Percentiles rank a stretch among this genome's conserved stretches.
phyloP scores from a whole-genome alignment of 257 asterid genomes.

The Ophiorrhiza pumila region DNA sequence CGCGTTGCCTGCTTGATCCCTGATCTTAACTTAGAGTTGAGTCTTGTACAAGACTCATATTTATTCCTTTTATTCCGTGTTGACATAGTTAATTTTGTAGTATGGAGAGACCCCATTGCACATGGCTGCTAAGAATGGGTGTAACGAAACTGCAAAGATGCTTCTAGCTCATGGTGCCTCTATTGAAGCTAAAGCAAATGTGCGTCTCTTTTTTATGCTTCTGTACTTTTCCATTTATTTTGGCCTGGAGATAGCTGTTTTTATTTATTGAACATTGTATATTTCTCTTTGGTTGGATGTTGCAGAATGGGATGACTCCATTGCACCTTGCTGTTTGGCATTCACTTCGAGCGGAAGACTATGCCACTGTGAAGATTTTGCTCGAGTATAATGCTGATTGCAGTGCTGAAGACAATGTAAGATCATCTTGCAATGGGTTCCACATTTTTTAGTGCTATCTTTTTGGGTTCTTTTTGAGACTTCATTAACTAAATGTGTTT shows the following conservation, averaged over 20 bases:
- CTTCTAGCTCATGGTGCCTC: constrained; percentile 85
- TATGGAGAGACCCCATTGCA: constrained; percentile 98
- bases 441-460: constrained; percentile 12
- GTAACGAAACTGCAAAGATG: constrained; percentile 75
- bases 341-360: constrained; percentile 74
- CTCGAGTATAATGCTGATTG: constrained; percentile 78
- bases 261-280: background rate
- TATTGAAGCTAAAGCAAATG: constrained; percentile 94
- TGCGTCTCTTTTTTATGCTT: constrained; percentile 29
- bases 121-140: constrained; percentile 99
- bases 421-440: constrained; percentile 10
- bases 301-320: constrained; percentile 97
- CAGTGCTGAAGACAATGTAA: constrained; percentile 88
- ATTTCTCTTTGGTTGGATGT: background rate
- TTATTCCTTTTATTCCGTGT: constrained; percentile 17
- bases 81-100: constrained; percentile 34
- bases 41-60: background rate
- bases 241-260: background rate
- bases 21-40: background rate
- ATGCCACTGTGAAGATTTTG: constrained; percentile 75
- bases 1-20: background rate
- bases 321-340: constrained; percentile 99
- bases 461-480: too few relatives aligned
- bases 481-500: too few relatives aligned
- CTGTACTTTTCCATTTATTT: background rate